Base-by-base conservation (phyloP, 768 basidiomycete species). In the Macrocybe gigantea region DNA sequence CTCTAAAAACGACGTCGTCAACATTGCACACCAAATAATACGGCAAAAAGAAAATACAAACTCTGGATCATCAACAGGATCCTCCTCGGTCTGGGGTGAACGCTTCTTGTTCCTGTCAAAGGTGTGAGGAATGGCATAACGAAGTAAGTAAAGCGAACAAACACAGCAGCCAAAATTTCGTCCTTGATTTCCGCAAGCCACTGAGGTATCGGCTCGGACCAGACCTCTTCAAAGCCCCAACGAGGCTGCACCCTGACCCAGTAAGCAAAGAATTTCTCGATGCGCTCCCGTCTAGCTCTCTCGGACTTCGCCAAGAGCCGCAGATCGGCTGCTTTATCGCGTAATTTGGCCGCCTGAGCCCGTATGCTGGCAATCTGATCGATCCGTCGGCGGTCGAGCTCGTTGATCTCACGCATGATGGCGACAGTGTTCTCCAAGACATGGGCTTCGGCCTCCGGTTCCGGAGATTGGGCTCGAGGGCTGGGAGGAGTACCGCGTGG, bases 201-300 rank as follows among this genome's bases (percentile, higher is more conserved):
- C 8, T 45, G 37, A 13, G 38, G 45, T 30, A 56, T 44, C 34
- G 47, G 5, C 4, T 53, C 55, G 3, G 49, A 46, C 53, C 55
- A 59, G 3, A 57, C 50, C n/a, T 59, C 58, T n/a, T 50, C 31
- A 14, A 49, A 50, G 1, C 49, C 48, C 60, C 60, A 61, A 5
- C 31, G 12, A 11, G 47, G 45, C 7, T 35, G 9, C 5, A 47
- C 38, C 9, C 32, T 37, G 9, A 37, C 44, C 56, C 54, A 61
- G 36, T 56, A 46, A 7, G 47, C 34, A 10, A 52, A 33, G 41
- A 53, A 59, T n/a, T 43, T 44, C 33, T 53, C 48, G 9, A 57
- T 37, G 29, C 58, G 60, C n/a, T 43, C 34, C 31, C 55, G 52
- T 30, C 41, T 52, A 1, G 38, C 45, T 32, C 42, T 50, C 44